Base-by-base conservation (phyloP, 1,284 basidiomycete genomes). In the Trichosporon faecale region DNA sequence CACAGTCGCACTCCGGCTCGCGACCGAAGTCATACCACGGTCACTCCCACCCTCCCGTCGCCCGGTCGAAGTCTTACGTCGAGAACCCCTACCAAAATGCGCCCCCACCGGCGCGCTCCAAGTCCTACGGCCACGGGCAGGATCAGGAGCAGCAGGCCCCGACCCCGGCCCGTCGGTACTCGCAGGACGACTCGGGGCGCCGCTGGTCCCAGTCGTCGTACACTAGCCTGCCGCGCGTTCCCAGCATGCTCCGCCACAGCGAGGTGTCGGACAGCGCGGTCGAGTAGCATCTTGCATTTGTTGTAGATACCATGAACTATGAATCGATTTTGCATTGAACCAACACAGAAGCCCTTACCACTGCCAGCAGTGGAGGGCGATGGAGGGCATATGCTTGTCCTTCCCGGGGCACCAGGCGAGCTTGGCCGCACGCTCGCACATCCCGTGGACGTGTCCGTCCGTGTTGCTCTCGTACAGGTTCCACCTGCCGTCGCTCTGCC, bases 131-230 rank as follows among this genome's bases (percentile, higher is more conserved):
- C 27, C 57, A 61, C n/a, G 57, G 31, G 18, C 14, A 14, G 29
- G 57, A 12, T 4, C 27, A 9, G 4, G 29, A 33, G 29, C 57
- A 12, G 18, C 21, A 25, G 6, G 49, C 49, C 4, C 57, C 57
- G 14, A 16, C 14, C 7, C 55, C 55, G 27, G 55, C 16, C 27
- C 27, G 57, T 6, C 27, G 57, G 29, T n/a, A 31, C 57, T n/a
- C 57, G 16, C 29, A 29, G 57, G 27, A 31, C 31, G 57, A 61
- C 16, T 31, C 27, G 16, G n/a, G 57, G 2, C 27, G 57, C 27
- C 57, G 57, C 57, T 61, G 57, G 57, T 61, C 57, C 7, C 29
- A 29, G 57, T 61, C 57, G 31, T 61, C 57, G 16, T 61, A 61
- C 57, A 33, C 57, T 2, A 61, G 57, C 57, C 57, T 61, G 6